Evolutionary conservation across 345 rosid species (phyloP), one percentile per base, ranked within the genome.

Genomic region (Stellera chamaejasme): DNA sequence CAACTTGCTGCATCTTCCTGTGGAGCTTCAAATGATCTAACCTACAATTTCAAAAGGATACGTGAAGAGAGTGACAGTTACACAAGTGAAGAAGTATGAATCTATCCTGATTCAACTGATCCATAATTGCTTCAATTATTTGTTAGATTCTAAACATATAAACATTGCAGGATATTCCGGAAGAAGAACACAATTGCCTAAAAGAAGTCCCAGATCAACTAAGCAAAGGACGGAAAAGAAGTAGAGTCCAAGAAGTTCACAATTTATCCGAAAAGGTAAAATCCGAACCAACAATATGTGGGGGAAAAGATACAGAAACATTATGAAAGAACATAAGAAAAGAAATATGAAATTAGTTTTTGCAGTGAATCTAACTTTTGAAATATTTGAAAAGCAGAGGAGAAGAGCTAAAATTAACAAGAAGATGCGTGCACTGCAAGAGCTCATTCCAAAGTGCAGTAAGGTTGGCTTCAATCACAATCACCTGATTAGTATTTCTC

Each of bases 401-500:
- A 66, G 87, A 70, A 74, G 95, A 72, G 71, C 69, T 44, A 67
- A 80, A 48, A 77, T 91, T 76, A 77, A 81, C 69, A 65, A 76
- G 62, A 91, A 78, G 78, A 76, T 91, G 81, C 80, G 80, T 6
- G 68, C 68, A 52, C 61, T 91, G 59, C 83, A 79, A 32, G 69
- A 77, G 48, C 87, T 91, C 19, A 51, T 91, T 47, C 97, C 97
- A 26, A 81, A 85, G 45, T 80, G 86, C 63, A 61, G 72, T 65
- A 77, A 85, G 93, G 94, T 85, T 52, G 10, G 53, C 46, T 50
- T 10, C 23, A 13, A 43, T 28, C 48, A 26, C n/a, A 12, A 13
- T 11, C 6, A 9, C 32, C 2, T 27, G 23, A 19, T 19, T 19
- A 19, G 23, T 19, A 1, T 19, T 19, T 19, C 23, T 19, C 1